These are phyloP conservation scores for Ustilago bromivora DNA, from an alignment of 1,284 basidiomycete genomes.

Conservation along the genomic window DNA sequence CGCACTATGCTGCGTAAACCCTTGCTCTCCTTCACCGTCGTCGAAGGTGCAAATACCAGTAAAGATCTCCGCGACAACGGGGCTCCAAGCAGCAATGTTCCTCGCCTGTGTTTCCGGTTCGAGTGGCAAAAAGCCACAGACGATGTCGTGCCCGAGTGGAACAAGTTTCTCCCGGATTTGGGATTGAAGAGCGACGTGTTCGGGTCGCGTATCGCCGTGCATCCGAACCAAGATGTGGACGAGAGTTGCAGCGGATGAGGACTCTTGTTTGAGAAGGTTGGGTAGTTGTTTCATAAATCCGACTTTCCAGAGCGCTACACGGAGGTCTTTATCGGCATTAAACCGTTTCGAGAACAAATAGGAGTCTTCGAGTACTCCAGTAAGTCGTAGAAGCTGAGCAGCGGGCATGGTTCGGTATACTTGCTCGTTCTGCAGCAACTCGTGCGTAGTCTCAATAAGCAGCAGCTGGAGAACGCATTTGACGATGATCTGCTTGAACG, in stretches of 20 bases:
- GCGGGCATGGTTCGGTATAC: slow-evolving; percentile 96
- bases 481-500: slow-evolving; percentile 99
- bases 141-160: slow-evolving; percentile 91
- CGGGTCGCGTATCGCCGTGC: slow-evolving; percentile 90
- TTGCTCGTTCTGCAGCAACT: slow-evolving; percentile 78
- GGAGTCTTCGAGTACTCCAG: slow-evolving; percentile 93
- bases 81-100: slow-evolving; percentile 97
- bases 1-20: slow-evolving; percentile 50
- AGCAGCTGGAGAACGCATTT: slow-evolving; percentile 98
- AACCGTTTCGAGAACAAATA: slow-evolving; percentile 97
- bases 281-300: slow-evolving; percentile 99
- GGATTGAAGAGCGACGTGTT: slow-evolving; percentile 82
- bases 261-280: slow-evolving; percentile 97
- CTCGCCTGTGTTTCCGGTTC: slow-evolving; percentile 91
- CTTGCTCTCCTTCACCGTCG: slow-evolving; percentile 72
- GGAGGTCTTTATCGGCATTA: slow-evolving; percentile 97
- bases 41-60: slow-evolving; percentile 90
- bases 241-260: slow-evolving; percentile 92
- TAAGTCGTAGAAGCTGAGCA: slow-evolving; percentile 88
- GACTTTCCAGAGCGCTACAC: slow-evolving; percentile 98
- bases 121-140: slow-evolving; percentile 90
- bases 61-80: slow-evolving; percentile 92
- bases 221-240: slow-evolving; percentile 91
- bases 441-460: slow-evolving; percentile 97
- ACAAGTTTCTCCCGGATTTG: slow-evolving; percentile 89